These are phyloP conservation scores for Amylocarpus encephaloides DNA, from an alignment of 2,329 filamentous ascomycete species.

Conservation along the genomic window DNA sequence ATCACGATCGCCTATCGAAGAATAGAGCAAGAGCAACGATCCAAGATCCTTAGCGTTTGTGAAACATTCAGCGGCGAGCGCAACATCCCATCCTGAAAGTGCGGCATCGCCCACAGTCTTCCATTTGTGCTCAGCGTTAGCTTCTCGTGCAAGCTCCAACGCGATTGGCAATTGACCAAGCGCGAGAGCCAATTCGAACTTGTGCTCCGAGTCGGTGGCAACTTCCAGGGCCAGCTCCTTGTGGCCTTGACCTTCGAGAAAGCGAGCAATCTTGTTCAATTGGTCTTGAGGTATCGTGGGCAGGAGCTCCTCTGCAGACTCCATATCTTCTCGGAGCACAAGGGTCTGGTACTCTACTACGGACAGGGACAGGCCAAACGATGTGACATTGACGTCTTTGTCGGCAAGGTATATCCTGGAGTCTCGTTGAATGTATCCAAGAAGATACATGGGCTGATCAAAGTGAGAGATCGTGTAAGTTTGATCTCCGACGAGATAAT, in stretches of 20 bases:
- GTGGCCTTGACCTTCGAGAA: conserved; percentile 93
- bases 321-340: conserved; percentile 88
- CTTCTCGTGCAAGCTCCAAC: conserved; percentile 72
- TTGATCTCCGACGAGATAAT: conserved; percentile 96
- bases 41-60: conserved; percentile 84
- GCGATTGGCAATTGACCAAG: conserved; percentile 82
- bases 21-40: conserved; percentile 81
- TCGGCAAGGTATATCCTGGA: conserved; percentile 92
- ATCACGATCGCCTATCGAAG: conserved; percentile 71
- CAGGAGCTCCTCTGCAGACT: conserved; percentile 80
- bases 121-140: conserved; percentile 95
- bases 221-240: conserved; percentile 94
- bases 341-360: conserved; percentile 97
- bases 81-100: conserved; percentile 77
- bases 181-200: conserved; percentile 83
- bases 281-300: conserved; percentile 82
- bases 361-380: conserved; percentile 82
- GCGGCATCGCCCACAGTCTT: conserved; percentile 94
- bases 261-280: conserved; percentile 95
- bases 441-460: conserved; percentile 87
- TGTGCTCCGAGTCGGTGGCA: conserved; percentile 90
- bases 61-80: conserved; percentile 89
- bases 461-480: conserved; percentile 97
- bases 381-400: conserved; percentile 89
- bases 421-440: conserved; percentile 92